Conservation (phyloP, 768 basidiomycete genomes). For the Sporobolomyces roseus region DNA sequence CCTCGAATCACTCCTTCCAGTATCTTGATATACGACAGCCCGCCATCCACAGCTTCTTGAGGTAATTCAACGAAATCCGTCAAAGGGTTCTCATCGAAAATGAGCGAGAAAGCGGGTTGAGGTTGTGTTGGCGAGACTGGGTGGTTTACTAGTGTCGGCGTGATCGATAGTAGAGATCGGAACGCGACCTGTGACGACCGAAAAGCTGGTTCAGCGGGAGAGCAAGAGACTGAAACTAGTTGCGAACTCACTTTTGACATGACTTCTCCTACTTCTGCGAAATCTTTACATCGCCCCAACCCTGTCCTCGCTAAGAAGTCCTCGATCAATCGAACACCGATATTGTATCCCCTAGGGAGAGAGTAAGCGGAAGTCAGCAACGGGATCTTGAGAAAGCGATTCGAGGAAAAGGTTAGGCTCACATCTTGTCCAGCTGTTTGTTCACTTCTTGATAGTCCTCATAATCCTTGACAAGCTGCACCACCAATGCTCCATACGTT, state of each 20-base stretch:
- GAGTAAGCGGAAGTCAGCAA: background rate
- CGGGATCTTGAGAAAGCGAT: background rate
- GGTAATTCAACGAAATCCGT: slow-evolving; percentile 97
- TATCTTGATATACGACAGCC: slow-evolving; percentile 94
- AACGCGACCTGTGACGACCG: slow-evolving; percentile 72
- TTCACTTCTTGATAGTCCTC: slow-evolving; percentile 84
- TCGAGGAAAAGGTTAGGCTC: slow-evolving; percentile 21
- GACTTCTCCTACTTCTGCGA: slow-evolving; percentile 91
- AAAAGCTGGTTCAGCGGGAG: slow-evolving; percentile 14
- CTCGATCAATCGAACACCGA: slow-evolving; percentile 91
- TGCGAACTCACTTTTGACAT: slow-evolving; percentile 78
- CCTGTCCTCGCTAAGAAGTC: slow-evolving; percentile 91
- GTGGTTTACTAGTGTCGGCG: slow-evolving; percentile 72
- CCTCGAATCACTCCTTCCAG: slow-evolving; percentile 90
- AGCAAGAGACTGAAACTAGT: too few species aligned
- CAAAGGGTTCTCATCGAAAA: slow-evolving; percentile 90
- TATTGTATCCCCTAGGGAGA: slow-evolving; percentile 84
- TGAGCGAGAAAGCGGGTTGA: slow-evolving; percentile 63
- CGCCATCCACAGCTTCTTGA: slow-evolving; percentile 84
- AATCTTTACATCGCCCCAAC: slow-evolving; percentile 87
- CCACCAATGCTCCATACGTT: slow-evolving; percentile 95
- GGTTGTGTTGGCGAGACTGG: slow-evolving; percentile 50
- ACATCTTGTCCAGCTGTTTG: slow-evolving; percentile 88
- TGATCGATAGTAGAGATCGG: slow-evolving; percentile 92
- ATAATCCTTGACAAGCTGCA: slow-evolving; percentile 97